Percentiles rank a stretch among this genome's conserved stretches.
Conservation (phyloP, 768 basidiomycete species). For the Suillus subaureus region DNA sequence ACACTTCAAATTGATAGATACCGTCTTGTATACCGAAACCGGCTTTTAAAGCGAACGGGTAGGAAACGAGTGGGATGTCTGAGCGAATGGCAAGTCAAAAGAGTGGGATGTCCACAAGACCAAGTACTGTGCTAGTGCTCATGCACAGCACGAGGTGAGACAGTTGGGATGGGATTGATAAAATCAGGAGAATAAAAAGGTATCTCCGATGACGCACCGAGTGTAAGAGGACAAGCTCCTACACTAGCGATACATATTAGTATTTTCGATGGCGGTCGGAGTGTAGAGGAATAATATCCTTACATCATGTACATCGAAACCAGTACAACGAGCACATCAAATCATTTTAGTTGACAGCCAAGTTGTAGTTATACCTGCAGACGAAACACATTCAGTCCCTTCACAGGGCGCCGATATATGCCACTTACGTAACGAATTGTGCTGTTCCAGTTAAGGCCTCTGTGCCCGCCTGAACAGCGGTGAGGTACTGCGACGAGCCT, state of each 20-base stretch:
- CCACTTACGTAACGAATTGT: conserved; percentile 52
- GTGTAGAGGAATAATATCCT: background rate
- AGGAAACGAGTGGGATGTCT: background rate
- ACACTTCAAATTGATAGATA: background rate
- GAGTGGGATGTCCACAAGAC: background rate
- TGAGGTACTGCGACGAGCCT: conserved; percentile 54
- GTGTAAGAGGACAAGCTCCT: background rate
- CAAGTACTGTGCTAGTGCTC: background rate
- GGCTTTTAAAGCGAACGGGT: background rate
- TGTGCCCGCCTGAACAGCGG: conserved; percentile 60
- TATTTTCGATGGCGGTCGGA: background rate
- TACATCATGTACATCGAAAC: background rate
- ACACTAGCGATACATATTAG: background rate
- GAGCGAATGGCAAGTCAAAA: background rate
- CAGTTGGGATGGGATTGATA: background rate
- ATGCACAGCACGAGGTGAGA: background rate
- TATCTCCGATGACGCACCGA: background rate
- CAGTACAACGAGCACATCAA: background rate
- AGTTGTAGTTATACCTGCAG: conserved; percentile 45
- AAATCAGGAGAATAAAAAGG: background rate
- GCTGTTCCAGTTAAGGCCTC: conserved; percentile 61
- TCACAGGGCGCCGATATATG: background rate
- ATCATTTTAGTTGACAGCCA: conserved; percentile 42
- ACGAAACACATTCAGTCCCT: background rate
- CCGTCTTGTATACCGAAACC: background rate